These are phyloP conservation scores for Rhododendron ferrugineum DNA, from an alignment of 148 eudicot species.

Conservation along the genomic window DNA sequence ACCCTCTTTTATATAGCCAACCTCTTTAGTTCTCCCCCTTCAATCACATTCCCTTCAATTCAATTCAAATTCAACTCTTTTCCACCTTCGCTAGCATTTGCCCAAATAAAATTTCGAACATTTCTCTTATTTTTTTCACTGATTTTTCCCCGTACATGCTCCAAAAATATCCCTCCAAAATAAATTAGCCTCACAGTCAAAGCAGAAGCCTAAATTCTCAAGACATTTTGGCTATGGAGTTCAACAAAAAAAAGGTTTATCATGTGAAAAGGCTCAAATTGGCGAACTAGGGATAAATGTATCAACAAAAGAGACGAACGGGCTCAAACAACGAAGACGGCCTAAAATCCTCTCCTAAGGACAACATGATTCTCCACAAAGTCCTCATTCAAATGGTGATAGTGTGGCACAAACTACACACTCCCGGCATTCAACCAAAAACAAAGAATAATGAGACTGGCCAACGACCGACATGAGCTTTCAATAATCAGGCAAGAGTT, in stretches of 20 bases:
- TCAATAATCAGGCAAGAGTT: neutral
- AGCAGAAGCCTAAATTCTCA: neutral
- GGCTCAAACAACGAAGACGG: neutral
- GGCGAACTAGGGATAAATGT: neutral
- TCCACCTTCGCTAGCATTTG: neutral
- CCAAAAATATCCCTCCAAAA: neutral
- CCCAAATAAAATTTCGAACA: neutral
- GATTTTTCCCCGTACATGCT: neutral
- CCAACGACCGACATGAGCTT: neutral
- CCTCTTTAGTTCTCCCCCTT: neutral
- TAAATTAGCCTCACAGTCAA: neutral
- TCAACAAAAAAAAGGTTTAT: neutral
- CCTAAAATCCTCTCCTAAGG: neutral
- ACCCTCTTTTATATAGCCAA: neutral
- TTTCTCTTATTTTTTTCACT: neutral
- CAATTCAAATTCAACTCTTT: neutral
- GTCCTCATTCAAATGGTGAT: neutral
- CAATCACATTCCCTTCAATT: neutral
- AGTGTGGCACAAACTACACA: neutral
- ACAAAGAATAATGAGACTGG: neutral
- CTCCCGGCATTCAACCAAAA: neutral
- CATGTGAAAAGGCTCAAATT: neutral
- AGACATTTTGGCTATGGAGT: neutral
- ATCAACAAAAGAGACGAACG: neutral
- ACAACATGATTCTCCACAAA: neutral